Evolutionary conservation across 176 grass and related monocot genomes (phyloP).

Genomic region (Avena insularis): DNA sequence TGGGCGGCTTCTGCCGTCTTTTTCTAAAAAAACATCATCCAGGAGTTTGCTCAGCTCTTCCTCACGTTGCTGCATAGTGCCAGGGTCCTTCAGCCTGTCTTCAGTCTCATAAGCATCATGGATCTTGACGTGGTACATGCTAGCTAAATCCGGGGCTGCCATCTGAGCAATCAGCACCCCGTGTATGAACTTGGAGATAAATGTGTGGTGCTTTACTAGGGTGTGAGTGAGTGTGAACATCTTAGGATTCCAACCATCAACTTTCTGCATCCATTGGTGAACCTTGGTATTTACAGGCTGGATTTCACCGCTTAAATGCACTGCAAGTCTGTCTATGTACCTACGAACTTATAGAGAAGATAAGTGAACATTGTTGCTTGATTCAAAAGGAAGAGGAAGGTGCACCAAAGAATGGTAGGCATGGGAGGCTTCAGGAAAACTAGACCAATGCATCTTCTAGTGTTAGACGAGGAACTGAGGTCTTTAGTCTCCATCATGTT

Average conservation of each 20-base stretch:
- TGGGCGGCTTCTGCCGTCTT: too few species aligned
- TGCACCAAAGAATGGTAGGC: conserved; percentile 17
- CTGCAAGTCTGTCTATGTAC: conserved; percentile 82
- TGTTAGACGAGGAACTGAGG: not conserved
- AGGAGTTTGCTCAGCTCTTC: conserved; percentile 74
- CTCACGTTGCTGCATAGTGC: conserved; percentile 65
- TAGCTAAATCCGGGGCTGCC: conserved; percentile 86
- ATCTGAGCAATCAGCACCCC: conserved; percentile 86
- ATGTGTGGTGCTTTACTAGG: conserved; percentile 64
- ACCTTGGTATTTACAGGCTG: conserved; percentile 57
- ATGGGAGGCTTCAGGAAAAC: conserved; percentile 34
- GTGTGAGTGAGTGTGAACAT: conserved; percentile 85
- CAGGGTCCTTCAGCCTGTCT: conserved; percentile 78
- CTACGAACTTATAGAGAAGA: conserved; percentile 42
- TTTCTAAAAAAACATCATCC: conserved; percentile 52
- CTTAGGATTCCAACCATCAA: conserved; percentile 85
- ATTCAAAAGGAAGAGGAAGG: not conserved
- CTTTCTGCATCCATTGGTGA: conserved; percentile 79
- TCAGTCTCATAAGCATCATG: conserved; percentile 76
- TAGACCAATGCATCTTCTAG: too few species aligned
- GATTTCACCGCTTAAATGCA: conserved; percentile 74
- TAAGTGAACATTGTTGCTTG: not conserved
- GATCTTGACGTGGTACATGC: conserved; percentile 90
- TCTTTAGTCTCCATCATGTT: not conserved
- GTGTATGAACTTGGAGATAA: conserved; percentile 86